Conservation (phyloP, 2,329 filamentous ascomycete species). For the Paecilomyces sp. region DNA sequence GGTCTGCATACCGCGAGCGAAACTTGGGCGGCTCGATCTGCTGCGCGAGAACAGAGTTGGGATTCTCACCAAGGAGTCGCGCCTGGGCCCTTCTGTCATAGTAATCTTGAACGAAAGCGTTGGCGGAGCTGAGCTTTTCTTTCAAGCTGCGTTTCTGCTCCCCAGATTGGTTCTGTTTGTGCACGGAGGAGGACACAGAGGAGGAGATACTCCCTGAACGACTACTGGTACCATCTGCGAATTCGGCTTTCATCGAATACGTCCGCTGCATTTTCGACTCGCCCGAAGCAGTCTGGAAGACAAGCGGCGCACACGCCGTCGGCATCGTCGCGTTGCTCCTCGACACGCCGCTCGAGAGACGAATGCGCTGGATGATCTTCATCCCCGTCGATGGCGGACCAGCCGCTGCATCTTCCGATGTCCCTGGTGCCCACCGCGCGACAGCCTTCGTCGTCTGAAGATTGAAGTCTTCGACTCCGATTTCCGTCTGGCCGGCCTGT, state of each 20-base stretch:
- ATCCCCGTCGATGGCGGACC: not conserved
- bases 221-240: not conserved
- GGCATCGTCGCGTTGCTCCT: not conserved
- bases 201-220: not conserved
- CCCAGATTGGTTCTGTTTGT: not conserved
- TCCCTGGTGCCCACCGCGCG: not conserved
- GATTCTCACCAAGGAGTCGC: not conserved
- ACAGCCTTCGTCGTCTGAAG: not conserved
- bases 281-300: not conserved
- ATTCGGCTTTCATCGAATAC: not conserved
- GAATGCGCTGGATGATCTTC: not conserved
- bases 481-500: not conserved
- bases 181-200: not conserved
- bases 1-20: not conserved
- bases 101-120: not conserved
- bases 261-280: not conserved
- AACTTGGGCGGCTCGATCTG: not conserved
- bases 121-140: not conserved
- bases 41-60: not conserved
- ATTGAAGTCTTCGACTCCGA: not conserved
- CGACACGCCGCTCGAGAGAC: not conserved
- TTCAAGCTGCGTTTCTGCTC: not conserved
- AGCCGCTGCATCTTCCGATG: not conserved
- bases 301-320: not conserved
- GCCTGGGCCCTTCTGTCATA: not conserved